Evolutionary conservation across 768 basidiomycete species (phyloP).

Genomic region (Tephrocybe sp.): DNA sequence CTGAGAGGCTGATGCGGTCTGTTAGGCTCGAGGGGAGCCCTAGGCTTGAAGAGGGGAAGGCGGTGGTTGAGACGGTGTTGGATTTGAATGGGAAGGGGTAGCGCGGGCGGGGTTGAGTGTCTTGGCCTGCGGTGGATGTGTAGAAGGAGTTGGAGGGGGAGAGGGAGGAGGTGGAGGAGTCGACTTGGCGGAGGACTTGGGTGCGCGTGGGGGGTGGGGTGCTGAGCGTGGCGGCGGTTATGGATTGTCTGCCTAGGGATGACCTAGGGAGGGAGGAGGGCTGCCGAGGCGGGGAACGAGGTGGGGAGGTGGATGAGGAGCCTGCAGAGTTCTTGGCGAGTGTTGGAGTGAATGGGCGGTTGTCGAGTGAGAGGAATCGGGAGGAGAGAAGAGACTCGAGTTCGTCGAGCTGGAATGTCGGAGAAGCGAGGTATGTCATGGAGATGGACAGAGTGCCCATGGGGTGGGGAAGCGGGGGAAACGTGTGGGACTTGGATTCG

Average conservation of each 20-base stretch:
- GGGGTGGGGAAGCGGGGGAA: conserved; percentile 70
- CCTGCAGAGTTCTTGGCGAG: conserved; percentile 56
- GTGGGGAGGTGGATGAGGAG: conserved; percentile 16
- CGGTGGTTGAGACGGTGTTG: conserved; percentile 23
- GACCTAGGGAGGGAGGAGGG: conserved; percentile 12
- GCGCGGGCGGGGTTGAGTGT: conserved; percentile 8
- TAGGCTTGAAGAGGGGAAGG: conserved; percentile 11
- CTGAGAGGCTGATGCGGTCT: conserved; percentile 1
- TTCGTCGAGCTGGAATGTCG: conserved; percentile 74
- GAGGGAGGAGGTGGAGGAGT: conserved; percentile 17
- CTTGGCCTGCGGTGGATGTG: conserved; percentile 4
- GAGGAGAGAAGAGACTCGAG: conserved; percentile 76
- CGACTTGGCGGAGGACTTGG: conserved; percentile 13
- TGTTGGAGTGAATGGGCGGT: conserved; percentile 71
- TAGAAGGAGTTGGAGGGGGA: conserved; percentile 21
- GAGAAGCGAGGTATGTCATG: conserved; percentile 62
- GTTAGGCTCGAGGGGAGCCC: conserved; percentile 10
- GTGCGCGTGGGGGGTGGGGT: conserved; percentile 12
- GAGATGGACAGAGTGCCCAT: conserved; percentile 62
- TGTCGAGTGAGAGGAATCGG: conserved; percentile 68
- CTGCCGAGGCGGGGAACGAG: conserved; percentile 31
- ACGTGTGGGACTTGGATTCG: conserved; percentile 52
- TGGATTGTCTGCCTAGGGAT: conserved; percentile 5
- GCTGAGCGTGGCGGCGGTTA: conserved; percentile 6
- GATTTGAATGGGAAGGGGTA: conserved; percentile 30